Evolutionary conservation across 768 basidiomycete genomes (phyloP), one percentile per base, ranked within the genome.

Genomic region (Leccinum ochraceum): DNA sequence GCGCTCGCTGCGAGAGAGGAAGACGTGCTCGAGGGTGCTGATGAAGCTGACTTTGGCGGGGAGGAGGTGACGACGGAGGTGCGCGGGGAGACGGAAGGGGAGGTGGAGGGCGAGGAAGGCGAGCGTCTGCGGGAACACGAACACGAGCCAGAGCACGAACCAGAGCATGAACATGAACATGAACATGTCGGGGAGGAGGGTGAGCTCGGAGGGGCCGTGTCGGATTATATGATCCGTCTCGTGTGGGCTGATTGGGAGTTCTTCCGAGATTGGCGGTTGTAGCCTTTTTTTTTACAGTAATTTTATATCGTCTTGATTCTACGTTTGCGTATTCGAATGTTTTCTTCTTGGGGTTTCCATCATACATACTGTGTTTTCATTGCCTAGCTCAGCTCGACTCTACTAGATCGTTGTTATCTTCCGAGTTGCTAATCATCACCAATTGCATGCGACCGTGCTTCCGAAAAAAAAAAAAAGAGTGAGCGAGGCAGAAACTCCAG

Each of bases 171-270:
- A 1, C 39, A 10, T 2, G 39, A 42, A 0, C 80, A 80, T 6
- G 67, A 64, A 0, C 64, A 60, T 22, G 66, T 39, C 5, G 80
- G 78, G 3, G 81, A 77, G 14, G 81, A 80, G 0, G 78, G 76
- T 9, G 86, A 89, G 39, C 22, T 26, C 14, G 88, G 89, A 2
- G 92, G 92, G 16, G 87, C 86, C 9, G 79, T 89, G 17, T 86
- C 88, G 44, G 93, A 95, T 59, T 95, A 92, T 68, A 95, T 97
- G 93, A 77, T 97, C 32, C 70, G 77, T 16, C 81, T 86, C 65
- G 86, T 89, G 26, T 77, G 80, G 55, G 70, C 67, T 46, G 88
- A 93, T 64, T 82, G 80, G 69, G 86, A 87, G 39, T 87, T 81
- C 72, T 94, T 94, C 76, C 78, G 76, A 60, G 87, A 88, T 48